Conservation (phyloP, 1,284 basidiomycete genomes). For the Apiotrichum sp. region DNA sequence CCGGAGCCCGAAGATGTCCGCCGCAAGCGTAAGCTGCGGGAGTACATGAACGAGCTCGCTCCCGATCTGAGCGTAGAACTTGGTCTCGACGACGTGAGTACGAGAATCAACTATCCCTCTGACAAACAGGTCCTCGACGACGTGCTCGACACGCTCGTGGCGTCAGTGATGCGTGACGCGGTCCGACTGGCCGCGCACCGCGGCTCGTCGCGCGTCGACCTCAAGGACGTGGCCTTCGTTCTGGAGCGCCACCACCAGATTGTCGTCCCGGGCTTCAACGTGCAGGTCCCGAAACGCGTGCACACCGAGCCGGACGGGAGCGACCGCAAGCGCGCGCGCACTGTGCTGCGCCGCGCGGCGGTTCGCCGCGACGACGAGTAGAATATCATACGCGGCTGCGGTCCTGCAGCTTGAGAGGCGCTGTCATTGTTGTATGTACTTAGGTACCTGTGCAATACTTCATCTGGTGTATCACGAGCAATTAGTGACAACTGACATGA, state of each 20-base stretch:
- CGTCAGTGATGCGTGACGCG: conserved; percentile 24
- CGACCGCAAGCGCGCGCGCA: conserved; percentile 18
- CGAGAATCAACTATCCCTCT: background rate
- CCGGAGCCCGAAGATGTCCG: conserved; percentile 28
- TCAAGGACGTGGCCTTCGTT: conserved; percentile 36
- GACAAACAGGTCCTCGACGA: conserved; percentile 26
- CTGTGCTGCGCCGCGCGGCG: conserved; percentile 10
- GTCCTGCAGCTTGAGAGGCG: background rate
- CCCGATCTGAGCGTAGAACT: conserved; percentile 35
- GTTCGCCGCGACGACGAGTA: conserved; percentile 2
- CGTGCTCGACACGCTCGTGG: conserved; percentile 29
- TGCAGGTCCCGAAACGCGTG: conserved; percentile 24
- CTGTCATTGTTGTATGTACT: too few relatives aligned
- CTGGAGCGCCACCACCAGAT: conserved; percentile 30
- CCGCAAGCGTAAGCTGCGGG: conserved; percentile 33
- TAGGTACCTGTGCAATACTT: too few relatives aligned
- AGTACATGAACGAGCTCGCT: conserved; percentile 28
- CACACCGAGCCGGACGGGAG: conserved; percentile 28
- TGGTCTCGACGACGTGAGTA: conserved; percentile 32
- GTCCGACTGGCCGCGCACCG: conserved; percentile 37
- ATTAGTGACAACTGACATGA: too few relatives aligned
- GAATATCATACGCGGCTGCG: too few relatives aligned
- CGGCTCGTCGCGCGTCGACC: conserved; percentile 29
- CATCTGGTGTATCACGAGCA: too few relatives aligned
- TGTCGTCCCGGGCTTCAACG: conserved; percentile 36